Base-by-base conservation (phyloP, 2,329 filamentous ascomycete genomes). In the Xenosphaeropsis pyriputrescens region DNA sequence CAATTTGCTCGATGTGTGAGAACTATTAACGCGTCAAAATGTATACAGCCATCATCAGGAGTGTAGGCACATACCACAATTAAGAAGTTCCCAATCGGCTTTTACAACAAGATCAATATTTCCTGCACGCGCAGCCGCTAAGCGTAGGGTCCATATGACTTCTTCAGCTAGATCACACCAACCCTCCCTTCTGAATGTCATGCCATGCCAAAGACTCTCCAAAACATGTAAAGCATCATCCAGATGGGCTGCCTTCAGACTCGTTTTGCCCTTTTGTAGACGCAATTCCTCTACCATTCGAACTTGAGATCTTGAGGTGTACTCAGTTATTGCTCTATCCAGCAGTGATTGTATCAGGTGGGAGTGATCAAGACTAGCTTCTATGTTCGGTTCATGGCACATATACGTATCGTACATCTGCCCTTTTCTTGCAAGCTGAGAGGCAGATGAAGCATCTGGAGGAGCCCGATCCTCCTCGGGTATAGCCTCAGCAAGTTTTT, bases 381-480 rank as follows among this genome's bases (percentile, higher is more conserved):
- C 75, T 44, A 75, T 63, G 43, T 75, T 62, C 2, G 76, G 75
- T 30, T 73, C 67, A 11, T 72, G 74, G 39, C 75, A 79, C 59
- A 81, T 66, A 52, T 79, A 81, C 1, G 70, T 74, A 50, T 81
- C 76, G 43, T 79, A 78, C 1, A 62, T 61, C 43, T 74, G 74
- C 1, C 65, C 62, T 37, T 68, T 70, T 46, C 61, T 64, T 8
- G 64, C 61, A 6, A 62, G 57, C 6, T 60, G 57, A 4, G 66
- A 62, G 13, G 64, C 62, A 5, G 64, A 57, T 4, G 67, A 64
- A 3, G 55, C 47, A 29, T 67, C 64, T 5, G 72, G 72, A 2
- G 63, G 58, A 36, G 60, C 61, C 29, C 75, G 61, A 43, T 72
- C 73, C 40, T 76, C 72, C 18, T 76, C 68, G 0, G 75, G 67